Evolutionary conservation across 768 basidiomycete species (phyloP), one percentile per base, ranked within the genome.

Genomic region (Termitomyces sp.): DNA sequence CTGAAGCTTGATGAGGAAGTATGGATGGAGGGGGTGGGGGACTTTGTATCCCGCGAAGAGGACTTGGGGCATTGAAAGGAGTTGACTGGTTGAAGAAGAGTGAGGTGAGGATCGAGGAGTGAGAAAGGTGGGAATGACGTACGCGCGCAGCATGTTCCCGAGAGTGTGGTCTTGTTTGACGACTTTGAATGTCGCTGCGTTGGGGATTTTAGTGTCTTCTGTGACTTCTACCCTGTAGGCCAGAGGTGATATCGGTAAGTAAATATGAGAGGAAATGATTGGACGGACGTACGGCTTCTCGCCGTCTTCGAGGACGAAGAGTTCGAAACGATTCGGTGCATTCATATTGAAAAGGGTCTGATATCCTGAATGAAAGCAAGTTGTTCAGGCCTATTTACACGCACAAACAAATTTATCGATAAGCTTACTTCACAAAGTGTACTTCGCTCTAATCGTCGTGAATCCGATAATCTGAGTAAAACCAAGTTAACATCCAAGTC

Each of bases 31-130:
- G 1, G 97, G 96, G 69, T 98, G 97, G 0, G 96, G 96, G 43
- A 95, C 94, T 78, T 96, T 94, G 86, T 98, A 98, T 1, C 97
- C 97, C 1, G 96, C 96, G 71, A 98, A 98, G 63, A 95, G 87
- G 66, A 98, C 87, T 65, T 87, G 81, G 6, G 92, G 89, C 84
- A 91, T 90, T 8, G 87, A 76, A 38, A 98, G 87, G 34, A 98
- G 88, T 82, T 99, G 94, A 3, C 96, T 97, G 71, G 48, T 34
- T 50, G 50, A 45, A 47, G 51, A 52, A 34, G 14, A n/a, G 48
- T 62, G 20, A 50, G 48, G 17, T 59, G 45, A 57, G 31, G 20
- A 58, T 29, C 40, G 40, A 46, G 60, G n/a, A 50, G 57, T 36
- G 31, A 42, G 43, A 47, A 17, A 42, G 45, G 53, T 46, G 61